Base-by-base conservation (phyloP, 208 protist species). In the Herpetomonas tarakana region DNA sequence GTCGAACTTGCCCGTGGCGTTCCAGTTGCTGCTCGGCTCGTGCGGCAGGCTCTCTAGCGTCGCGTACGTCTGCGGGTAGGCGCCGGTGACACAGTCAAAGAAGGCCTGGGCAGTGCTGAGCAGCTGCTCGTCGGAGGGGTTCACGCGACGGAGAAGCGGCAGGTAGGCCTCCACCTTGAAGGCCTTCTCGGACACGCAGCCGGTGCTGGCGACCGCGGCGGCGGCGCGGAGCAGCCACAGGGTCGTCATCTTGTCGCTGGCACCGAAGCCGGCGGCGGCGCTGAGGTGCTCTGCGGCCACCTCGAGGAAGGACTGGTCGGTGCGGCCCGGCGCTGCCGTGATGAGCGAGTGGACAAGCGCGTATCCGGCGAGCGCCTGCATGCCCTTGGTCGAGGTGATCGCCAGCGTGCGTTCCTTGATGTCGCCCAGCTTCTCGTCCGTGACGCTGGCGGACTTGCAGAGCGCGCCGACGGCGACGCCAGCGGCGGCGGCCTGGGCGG, bases 31-130 rank as follows among this genome's bases (percentile, higher is more conserved):
- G 75, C 84, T 92, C 41, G 39, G 58, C 26, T 85, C 83, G n/a
- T 63, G 78, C 11, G 71, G 68, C 35, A 83, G 52, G 21, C 74
- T 68, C 26, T 78, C 78, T 39, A 91, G 6, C 44, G 62, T 29
- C 27, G 28, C 18, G 30, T 57, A 26, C 24, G 58, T 47, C 1
- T 49, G 35, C 24, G 86, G 86, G 62, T 83, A 88, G n/a, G 68
- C 71, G 3, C 61, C 63, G 18, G 38, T 35, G 21, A 96, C 62
- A 27, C 70, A 62, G 44, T 93, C 84, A 52, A 78, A 81, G 65
- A 91, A 93, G 72, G 78, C 89, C 69, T 89, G 79, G 38, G 86
- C 79, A 24, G 77, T 92, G 62, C 90, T 96, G 76, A 92, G 81
- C 70, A 83, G 70, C 57, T 72, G 49, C 67, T 92, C 82, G 52